Conservation (phyloP, 1,284 basidiomycete genomes). For the Sanghuangporus baumii region DNA sequence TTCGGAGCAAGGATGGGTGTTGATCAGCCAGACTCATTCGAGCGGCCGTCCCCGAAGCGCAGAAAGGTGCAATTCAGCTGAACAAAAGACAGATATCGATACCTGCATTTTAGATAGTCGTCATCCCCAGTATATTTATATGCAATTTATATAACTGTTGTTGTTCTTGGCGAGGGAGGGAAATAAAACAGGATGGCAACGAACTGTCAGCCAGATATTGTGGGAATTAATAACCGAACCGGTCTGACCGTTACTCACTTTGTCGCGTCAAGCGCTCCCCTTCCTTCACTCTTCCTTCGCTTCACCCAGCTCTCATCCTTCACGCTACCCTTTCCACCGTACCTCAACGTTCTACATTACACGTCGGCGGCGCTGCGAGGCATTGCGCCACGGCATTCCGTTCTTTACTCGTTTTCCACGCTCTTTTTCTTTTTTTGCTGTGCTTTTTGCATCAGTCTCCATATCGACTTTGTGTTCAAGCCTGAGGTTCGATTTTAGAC, state of each 20-base stretch:
- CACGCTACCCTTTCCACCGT: neutral
- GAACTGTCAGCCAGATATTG: slow-evolving; percentile 1
- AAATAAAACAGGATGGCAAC: neutral
- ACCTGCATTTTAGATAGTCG: neutral
- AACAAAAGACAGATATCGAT: neutral
- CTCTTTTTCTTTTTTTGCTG: slow-evolving; percentile 5
- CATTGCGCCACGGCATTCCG: slow-evolving; percentile 14
- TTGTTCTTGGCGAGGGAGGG: neutral
- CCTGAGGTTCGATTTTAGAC: neutral
- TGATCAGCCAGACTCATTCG: neutral
- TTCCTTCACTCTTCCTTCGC: neutral
- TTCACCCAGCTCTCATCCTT: slow-evolving; percentile 4
- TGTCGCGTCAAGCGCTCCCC: neutral
- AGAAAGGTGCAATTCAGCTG: slow-evolving; percentile 11
- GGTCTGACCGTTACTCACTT: neutral
- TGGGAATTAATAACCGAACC: neutral
- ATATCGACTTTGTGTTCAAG: neutral
- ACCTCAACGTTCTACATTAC: neutral
- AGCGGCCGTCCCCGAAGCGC: slow-evolving; percentile 1
- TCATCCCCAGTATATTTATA: neutral
- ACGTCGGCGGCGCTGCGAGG: slow-evolving; percentile 1
- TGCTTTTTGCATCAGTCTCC: neutral
- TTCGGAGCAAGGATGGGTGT: neutral
- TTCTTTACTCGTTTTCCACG: slow-evolving; percentile 10
- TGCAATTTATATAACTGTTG: neutral